Conservation (phyloP, 192 early-diverging fungal species). For the Backusella morwellensis region DNA sequence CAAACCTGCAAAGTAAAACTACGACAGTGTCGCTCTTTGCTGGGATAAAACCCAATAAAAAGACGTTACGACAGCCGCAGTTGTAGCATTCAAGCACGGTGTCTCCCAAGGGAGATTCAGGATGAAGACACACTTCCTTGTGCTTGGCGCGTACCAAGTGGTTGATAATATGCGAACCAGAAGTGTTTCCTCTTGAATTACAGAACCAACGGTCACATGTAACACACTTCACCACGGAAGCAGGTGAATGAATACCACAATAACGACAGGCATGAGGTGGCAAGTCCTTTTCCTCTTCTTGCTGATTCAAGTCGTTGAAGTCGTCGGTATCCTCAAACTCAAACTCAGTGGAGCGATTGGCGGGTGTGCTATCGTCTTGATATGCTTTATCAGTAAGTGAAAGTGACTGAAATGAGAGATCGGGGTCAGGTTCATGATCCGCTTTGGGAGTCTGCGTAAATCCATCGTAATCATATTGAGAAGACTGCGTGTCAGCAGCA, state of each 20-base stretch:
- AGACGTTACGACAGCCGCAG: constrained; percentile 93
- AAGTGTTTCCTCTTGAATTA: constrained; percentile 85
- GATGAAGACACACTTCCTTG: constrained; percentile 93
- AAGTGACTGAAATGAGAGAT: constrained; percentile 44
- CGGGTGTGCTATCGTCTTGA: constrained; percentile 12
- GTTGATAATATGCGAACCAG: constrained; percentile 93
- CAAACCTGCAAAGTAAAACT: constrained; percentile 89
- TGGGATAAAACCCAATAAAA: constrained; percentile 97
- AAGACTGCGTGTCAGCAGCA: constrained; percentile 56
- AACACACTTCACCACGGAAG: constrained; percentile 90
- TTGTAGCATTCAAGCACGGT: constrained; percentile 97
- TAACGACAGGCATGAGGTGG: constrained; percentile 89
- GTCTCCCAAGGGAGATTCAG: constrained; percentile 91
- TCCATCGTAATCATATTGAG: constrained; percentile 67
- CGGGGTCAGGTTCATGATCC: constrained; percentile 45
- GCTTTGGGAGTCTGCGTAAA: constrained; percentile 43
- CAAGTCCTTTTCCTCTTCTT: constrained; percentile 49
- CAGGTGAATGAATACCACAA: constrained; percentile 89
- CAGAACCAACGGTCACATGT: constrained; percentile 96
- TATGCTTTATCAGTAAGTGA: constrained; percentile 29
- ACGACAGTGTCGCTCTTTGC: constrained; percentile 98
- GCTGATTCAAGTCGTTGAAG: constrained; percentile 49
- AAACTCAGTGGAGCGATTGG: constrained; percentile 18
- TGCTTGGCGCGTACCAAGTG: constrained; percentile 93
- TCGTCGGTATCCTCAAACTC: constrained; percentile 54